Evolutionary conservation across 148 eudicot genomes (phyloP), one percentile per base, ranked within the genome.

Genomic region (Vaccinium macrocarpon): DNA sequence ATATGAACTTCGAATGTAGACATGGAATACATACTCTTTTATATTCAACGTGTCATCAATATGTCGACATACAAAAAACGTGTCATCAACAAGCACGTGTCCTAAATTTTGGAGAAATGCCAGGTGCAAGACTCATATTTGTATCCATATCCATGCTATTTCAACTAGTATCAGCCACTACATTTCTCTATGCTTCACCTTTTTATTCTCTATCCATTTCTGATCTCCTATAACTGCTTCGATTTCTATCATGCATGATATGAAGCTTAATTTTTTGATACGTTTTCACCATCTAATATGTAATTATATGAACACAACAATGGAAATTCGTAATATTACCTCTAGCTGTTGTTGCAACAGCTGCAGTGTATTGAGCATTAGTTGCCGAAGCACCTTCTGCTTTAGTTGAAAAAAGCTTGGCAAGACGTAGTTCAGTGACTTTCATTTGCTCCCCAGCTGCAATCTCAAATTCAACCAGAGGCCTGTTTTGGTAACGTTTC

Each of bases 361-460:
- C 88, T 11, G 88, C 79, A 77, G 87, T 49, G 56, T 64, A 62
- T 64, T 61, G 83, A 12, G 82, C 86, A 75, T 78, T 77, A 78
- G 86, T 81, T 18, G 76, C 59, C 19, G 87, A 71, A 76, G 84
- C 78, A 68, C 88, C 82, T 71, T 79, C 85, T 85, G 84, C 76
- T 85, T 89, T 87, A 73, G 81, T 85, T 52, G 93, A 85, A 84
- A 93, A 90, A 48, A 97, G 93, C 89, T 95, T 95, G 35, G 91
- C 87, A 77, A 97, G 93, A 82, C 98, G 98, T 27, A 92, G 75
- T 85, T 97, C 96, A 59, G 96, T 97, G 81, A 97, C 89, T 91
- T 97, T 97, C 99, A 97, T 97, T 86, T 93, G 98, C 85, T 95
- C 99, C 85, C 88, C 82, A 56, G 97, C 99, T 73, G 97, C 97